These are phyloP conservation scores for Zygosaccharomyces sapae DNA, from an alignment of 1,139 yeast species.

Conservation along the genomic window DNA sequence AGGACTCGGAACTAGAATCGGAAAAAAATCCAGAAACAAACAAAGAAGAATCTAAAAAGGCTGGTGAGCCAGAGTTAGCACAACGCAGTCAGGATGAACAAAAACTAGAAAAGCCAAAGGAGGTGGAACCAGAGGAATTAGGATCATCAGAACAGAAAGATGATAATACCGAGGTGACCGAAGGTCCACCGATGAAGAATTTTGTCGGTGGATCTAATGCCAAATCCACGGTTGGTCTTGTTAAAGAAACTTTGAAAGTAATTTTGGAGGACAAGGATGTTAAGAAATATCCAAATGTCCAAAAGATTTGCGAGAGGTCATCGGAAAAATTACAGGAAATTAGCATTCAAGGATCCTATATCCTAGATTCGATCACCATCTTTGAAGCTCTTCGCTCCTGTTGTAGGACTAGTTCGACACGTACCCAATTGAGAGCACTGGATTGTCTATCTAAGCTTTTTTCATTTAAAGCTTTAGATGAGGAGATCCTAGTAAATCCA, in stretches of 20 bases:
- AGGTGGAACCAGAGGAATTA: background rate
- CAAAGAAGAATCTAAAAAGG: background rate
- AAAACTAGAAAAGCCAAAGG: constrained; percentile 1
- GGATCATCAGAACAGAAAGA: background rate
- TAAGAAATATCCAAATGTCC: constrained; percentile 29
- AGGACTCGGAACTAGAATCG: constrained; percentile 29
- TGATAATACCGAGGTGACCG: constrained; percentile 6
- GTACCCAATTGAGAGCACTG: constrained; percentile 52
- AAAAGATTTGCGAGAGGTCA: constrained; percentile 31
- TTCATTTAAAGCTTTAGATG: constrained; percentile 57
- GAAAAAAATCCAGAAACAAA: constrained; percentile 9
- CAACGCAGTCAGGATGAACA: background rate
- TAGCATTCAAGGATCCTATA: constrained; percentile 22
- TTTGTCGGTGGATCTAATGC: constrained; percentile 20
- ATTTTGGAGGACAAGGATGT: constrained; percentile 31
- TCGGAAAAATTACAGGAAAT: constrained; percentile 23
- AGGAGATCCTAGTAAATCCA: constrained; percentile 43
- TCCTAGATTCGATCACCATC: constrained; percentile 46
- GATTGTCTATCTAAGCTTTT: constrained; percentile 65
- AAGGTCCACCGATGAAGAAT: constrained; percentile 12
- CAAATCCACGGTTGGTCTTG: constrained; percentile 29
- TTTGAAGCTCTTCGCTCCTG: constrained; percentile 60
- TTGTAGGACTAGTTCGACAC: constrained; percentile 50
- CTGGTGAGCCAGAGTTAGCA: background rate
- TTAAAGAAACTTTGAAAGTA: constrained; percentile 30